Evolutionary conservation across 1,139 yeast species (phyloP).

Genomic region (Geotrichum carabidarum): DNA sequence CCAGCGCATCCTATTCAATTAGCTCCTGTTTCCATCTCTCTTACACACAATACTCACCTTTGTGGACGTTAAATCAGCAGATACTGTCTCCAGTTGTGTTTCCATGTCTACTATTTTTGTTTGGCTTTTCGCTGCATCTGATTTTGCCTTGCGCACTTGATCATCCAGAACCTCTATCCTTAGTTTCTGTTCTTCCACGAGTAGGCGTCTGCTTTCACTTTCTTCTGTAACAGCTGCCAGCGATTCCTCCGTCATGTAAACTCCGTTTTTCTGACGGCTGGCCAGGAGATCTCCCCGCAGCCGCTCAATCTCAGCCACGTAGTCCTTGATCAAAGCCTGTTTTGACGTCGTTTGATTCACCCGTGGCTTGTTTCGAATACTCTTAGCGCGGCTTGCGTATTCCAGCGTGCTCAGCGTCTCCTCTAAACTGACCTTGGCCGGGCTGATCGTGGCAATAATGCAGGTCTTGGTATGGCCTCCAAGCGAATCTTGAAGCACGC

Average conservation of each 20-base stretch:
- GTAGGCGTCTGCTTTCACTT: conserved; percentile 37
- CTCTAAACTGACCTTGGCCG: conserved; percentile 67
- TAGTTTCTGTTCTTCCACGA: conserved; percentile 44
- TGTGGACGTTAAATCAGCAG: conserved; percentile 21
- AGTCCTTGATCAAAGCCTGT: conserved; percentile 48
- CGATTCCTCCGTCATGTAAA: conserved; percentile 50
- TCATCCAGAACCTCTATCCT: conserved; percentile 42
- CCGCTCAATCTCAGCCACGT: conserved; percentile 54
- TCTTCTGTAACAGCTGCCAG: conserved; percentile 31
- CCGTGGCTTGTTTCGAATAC: conserved; percentile 69
- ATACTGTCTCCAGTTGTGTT: conserved; percentile 25
- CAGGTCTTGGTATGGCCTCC: conserved; percentile 82
- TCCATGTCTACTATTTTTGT: conserved; percentile 20
- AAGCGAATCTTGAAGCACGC: conserved; percentile 72
- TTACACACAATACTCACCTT: conserved; percentile 21
- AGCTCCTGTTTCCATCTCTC: background rate
- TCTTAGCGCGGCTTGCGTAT: conserved; percentile 77
- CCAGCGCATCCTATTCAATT: background rate
- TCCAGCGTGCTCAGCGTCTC: conserved; percentile 81
- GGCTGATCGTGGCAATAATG: conserved; percentile 77
- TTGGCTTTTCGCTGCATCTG: background rate
- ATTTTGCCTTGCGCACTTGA: conserved; percentile 29
- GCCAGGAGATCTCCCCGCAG: conserved; percentile 60
- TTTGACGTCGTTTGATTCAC: conserved; percentile 52
- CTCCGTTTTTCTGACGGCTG: conserved; percentile 59